These are phyloP conservation scores for Steccherinum ochraceum DNA, from an alignment of 768 basidiomycete genomes.

Conservation along the genomic window DNA sequence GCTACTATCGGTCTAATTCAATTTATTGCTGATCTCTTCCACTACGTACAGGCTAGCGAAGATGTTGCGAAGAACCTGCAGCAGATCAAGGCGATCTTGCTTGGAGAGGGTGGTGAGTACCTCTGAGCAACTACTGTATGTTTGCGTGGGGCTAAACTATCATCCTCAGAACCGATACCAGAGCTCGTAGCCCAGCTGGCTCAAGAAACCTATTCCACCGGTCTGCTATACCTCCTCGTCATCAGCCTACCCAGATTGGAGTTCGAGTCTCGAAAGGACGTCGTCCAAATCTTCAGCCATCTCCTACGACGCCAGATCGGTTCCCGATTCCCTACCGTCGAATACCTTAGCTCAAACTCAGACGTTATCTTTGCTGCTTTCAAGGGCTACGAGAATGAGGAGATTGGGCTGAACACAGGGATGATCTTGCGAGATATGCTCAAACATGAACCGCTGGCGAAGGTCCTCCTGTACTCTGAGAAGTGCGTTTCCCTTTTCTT, in stretches of 20 bases:
- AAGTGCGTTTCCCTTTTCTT: constrained; percentile 51
- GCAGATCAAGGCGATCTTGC: constrained; percentile 83
- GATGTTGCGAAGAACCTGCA: constrained; percentile 86
- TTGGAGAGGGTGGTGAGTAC: constrained; percentile 77
- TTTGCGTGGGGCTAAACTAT: not conserved
- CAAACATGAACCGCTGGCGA: constrained; percentile 83
- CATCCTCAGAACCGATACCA: constrained; percentile 63
- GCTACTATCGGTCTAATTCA: not conserved
- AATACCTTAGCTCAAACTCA: constrained; percentile 76
- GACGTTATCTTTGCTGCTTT: constrained; percentile 80
- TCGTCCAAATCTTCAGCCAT: constrained; percentile 85
- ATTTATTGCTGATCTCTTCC: constrained; percentile 4
- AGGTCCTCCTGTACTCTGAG: constrained; percentile 88
- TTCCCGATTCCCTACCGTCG: constrained; percentile 91
- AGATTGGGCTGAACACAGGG: constrained; percentile 93
- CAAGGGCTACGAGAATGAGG: constrained; percentile 92
- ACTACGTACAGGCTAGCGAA: constrained; percentile 79
- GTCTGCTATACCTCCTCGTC: constrained; percentile 77
- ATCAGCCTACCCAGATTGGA: constrained; percentile 82
- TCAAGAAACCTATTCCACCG: constrained; percentile 91
- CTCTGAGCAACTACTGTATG: constrained; percentile 2
- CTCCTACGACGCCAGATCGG: constrained; percentile 90
- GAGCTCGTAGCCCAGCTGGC: constrained; percentile 92
- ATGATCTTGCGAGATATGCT: constrained; percentile 98
- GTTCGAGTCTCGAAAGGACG: constrained; percentile 88